A percentile compares a stretch with the other conserved stretches of the same genome.
phyloP scores from a whole-genome alignment of 2,329 filamentous ascomycete species.

The Calonectria ilicicola region DNA sequence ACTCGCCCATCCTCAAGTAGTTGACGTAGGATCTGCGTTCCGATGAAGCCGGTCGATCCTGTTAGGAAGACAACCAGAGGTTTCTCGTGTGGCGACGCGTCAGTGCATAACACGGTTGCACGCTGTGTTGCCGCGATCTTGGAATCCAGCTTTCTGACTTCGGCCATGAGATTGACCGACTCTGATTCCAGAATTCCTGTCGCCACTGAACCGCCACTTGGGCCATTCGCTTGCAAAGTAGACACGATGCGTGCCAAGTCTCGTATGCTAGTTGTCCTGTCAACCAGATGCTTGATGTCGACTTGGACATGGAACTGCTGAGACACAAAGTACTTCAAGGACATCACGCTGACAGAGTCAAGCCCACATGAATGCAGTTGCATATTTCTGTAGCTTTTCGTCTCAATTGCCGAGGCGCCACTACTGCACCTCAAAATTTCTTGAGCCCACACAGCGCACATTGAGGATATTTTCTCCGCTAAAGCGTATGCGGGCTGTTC shows the following conservation, averaged over 20 bases:
- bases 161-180: background rate
- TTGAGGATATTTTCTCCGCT: background rate
- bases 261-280: background rate
- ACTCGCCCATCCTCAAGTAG: background rate
- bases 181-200: background rate
- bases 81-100: background rate
- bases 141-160: background rate
- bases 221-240: background rate
- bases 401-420: background rate
- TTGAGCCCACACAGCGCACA: background rate
- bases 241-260: background rate
- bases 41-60: background rate
- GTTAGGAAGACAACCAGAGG: background rate
- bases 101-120: no score
- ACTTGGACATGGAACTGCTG: background rate
- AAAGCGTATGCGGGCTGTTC: background rate
- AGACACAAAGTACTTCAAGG: background rate
- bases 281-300: background rate
- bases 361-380: background rate
- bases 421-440: background rate
- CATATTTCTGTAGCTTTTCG: background rate
- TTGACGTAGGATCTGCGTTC: conserved; percentile 4
- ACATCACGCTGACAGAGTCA: background rate
- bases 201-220: background rate
- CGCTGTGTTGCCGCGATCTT: background rate